These are phyloP conservation scores for Xylaria intraflava DNA, from an alignment of 495 filamentous ascomycete species.

Conservation along the genomic window DNA sequence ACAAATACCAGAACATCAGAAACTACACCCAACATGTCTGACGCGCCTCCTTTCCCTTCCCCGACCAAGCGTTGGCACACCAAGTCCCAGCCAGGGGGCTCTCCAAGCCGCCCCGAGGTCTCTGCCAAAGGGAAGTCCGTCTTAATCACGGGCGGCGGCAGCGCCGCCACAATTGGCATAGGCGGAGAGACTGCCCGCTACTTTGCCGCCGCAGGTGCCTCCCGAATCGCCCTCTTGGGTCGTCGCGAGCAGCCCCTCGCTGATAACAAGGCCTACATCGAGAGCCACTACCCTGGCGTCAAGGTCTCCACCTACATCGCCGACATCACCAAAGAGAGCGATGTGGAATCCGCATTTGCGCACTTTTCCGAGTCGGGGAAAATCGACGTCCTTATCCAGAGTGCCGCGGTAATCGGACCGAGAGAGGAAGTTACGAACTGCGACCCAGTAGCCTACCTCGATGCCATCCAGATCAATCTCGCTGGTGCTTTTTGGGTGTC, in stretches of 20 bases:
- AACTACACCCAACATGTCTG: too few relatives aligned
- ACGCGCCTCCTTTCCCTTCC: too few relatives aligned
- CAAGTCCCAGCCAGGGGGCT: too few relatives aligned
- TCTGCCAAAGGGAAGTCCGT: constrained; percentile 33
- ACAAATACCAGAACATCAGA: too few relatives aligned
- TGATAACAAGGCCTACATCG: background rate
- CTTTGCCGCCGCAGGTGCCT: constrained; percentile 17
- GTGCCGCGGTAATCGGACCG: too few relatives aligned
- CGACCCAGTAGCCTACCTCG: too few relatives aligned
- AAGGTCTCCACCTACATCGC: constrained; percentile 16
- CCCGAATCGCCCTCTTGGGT: constrained; percentile 4
- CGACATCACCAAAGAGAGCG: constrained; percentile 21
- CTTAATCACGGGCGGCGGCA: constrained; percentile 35
- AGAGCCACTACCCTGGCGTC: constrained; percentile 1
- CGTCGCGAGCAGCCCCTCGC: background rate
- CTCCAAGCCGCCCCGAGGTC: constrained; percentile 25
- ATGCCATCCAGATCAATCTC: too few relatives aligned
- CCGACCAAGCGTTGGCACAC: too few relatives aligned
- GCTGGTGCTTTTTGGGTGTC: too few relatives aligned
- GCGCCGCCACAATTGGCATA: too few relatives aligned
- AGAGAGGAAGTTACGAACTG: too few relatives aligned
- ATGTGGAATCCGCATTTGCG: constrained; percentile 9
- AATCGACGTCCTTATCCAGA: constrained; percentile 32
- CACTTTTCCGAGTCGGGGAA: background rate
- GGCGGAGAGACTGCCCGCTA: constrained; percentile 22